Evolutionary conservation across 2,329 filamentous ascomycete genomes (phyloP).

Genomic region (Trichoderma sp.): DNA sequence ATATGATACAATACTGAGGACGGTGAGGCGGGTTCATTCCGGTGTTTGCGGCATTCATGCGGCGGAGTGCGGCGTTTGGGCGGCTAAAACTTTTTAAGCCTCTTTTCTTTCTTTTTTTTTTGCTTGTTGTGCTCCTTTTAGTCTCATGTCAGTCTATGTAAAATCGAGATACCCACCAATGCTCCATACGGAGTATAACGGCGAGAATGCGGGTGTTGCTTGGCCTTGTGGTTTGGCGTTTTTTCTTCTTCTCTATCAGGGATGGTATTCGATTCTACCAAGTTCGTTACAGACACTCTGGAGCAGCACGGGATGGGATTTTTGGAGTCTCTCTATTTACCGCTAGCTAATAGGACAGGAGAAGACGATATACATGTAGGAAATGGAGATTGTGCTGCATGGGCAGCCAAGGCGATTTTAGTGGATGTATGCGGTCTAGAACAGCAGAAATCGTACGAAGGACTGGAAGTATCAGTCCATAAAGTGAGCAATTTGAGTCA

Average conservation of each 20-base stretch:
- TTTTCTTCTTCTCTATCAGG: background rate
- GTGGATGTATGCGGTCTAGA: background rate
- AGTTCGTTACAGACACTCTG: background rate
- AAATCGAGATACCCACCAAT: background rate
- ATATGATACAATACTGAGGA: background rate
- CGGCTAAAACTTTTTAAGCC: background rate
- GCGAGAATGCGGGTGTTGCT: background rate
- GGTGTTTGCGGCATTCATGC: slow-evolving; percentile 14
- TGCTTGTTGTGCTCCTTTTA: background rate
- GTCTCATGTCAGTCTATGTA: background rate
- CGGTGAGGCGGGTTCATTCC: background rate
- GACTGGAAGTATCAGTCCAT: background rate
- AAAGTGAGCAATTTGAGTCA: background rate
- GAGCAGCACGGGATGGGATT: background rate
- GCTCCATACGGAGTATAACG: background rate
- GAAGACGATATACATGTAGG: background rate
- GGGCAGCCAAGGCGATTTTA: background rate
- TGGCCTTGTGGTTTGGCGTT: background rate
- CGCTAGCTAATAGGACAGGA: background rate
- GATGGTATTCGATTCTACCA: background rate
- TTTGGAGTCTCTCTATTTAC: background rate
- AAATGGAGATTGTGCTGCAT: background rate
- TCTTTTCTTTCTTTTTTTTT: background rate
- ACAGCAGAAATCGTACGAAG: background rate
- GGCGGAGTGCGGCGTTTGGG: slow-evolving; percentile 5